Evolutionary conservation across 2,329 filamentous ascomycete species (phyloP).

Genomic region (Sporothrix mexicana): DNA sequence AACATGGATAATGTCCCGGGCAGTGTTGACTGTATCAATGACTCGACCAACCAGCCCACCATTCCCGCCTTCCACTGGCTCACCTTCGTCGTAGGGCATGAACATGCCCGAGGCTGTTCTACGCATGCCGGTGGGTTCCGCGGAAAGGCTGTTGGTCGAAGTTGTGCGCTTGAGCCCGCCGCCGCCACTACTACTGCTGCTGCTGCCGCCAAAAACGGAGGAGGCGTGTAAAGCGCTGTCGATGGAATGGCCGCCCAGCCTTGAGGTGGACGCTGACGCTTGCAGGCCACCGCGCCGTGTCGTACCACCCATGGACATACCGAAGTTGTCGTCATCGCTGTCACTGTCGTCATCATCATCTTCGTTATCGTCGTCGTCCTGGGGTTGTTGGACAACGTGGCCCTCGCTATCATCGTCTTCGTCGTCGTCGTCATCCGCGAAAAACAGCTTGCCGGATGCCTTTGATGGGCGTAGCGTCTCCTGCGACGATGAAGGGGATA

Average conservation of each 20-base stretch:
- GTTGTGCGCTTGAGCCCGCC: conserved; percentile 53
- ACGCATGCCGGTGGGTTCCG: conserved; percentile 67
- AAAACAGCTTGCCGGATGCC: conserved; percentile 68
- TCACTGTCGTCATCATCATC: conserved; percentile 37
- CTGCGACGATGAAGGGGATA: conserved; percentile 79
- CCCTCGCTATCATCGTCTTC: conserved; percentile 41
- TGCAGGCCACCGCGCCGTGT: conserved; percentile 30
- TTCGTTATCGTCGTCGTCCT: conserved; percentile 39
- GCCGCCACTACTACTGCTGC: conserved; percentile 25
- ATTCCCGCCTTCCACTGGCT: conserved; percentile 60
- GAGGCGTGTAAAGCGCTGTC: conserved; percentile 24
- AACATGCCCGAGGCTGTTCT: conserved; percentile 88
- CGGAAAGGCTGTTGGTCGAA: conserved; percentile 57
- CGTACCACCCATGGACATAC: conserved; percentile 35
- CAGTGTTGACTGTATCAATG: conserved; percentile 79
- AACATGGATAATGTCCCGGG: conserved; percentile 72
- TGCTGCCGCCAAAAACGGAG: conserved; percentile 32
- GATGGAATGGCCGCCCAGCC: conserved; percentile 18
- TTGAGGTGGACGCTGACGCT: conserved; percentile 34
- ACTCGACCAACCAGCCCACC: conserved; percentile 77
- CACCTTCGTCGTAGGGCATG: conserved; percentile 82
- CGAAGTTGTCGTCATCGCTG: conserved; percentile 34
- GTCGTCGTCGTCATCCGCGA: conserved; percentile 66
- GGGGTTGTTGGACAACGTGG: conserved; percentile 11
- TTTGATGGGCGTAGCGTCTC: conserved; percentile 78